Evolutionary conservation across 2,329 filamentous ascomycete species (phyloP).

Genomic region (Ascochyta pisi): DNA sequence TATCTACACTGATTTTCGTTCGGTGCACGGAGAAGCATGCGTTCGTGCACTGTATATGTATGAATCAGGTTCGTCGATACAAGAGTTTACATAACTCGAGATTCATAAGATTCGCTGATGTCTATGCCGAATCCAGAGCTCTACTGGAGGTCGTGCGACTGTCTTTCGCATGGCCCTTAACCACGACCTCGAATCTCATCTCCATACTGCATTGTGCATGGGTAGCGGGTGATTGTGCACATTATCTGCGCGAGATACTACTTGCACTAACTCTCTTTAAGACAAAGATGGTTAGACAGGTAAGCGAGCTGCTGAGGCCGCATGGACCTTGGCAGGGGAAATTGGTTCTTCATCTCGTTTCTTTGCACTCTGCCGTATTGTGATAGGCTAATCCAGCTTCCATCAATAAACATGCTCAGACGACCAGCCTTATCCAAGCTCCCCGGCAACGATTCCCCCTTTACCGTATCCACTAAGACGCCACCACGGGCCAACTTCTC

Average conservation of each 20-base stretch:
- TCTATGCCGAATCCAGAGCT: not conserved
- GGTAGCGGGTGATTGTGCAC: slow-evolving; percentile 20
- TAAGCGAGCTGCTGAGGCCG: slow-evolving; percentile 38
- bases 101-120: not conserved
- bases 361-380: slow-evolving; percentile 22
- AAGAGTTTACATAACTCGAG: not conserved
- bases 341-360: slow-evolving; percentile 45
- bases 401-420: slow-evolving; percentile 43
- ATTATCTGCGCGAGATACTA: slow-evolving; percentile 21
- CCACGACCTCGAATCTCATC: not conserved
- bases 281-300: slow-evolving; percentile 26
- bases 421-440: slow-evolving; percentile 32
- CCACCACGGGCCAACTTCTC: slow-evolving; percentile 37
- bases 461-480: slow-evolving; percentile 34
- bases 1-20: not conserved
- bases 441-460: slow-evolving; percentile 35
- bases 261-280: slow-evolving; percentile 22
- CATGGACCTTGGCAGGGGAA: slow-evolving; percentile 41
- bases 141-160: not conserved
- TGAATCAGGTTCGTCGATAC: not conserved
- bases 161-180: not conserved
- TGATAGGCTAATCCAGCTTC: slow-evolving; percentile 31
- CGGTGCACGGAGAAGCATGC: not conserved
- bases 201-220: slow-evolving; percentile 3
- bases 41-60: too few relatives aligned